These are phyloP conservation scores for Prosopis cineraria DNA, from an alignment of 306 rosid genomes.

Conservation along the genomic window DNA sequence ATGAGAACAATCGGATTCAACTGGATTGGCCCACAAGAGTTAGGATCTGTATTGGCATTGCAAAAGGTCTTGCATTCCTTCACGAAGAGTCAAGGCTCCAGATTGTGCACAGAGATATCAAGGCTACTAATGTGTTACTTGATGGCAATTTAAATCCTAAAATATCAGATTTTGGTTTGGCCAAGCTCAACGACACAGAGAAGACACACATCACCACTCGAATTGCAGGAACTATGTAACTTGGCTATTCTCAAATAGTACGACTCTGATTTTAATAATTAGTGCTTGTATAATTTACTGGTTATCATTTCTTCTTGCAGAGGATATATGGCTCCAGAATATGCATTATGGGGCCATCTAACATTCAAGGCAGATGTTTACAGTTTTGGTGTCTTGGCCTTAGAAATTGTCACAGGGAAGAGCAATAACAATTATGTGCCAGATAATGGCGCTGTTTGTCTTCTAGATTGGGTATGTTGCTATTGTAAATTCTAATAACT, in stretches of 20 bases:
- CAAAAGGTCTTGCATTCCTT: slow-evolving; percentile 81
- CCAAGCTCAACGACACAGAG: slow-evolving; percentile 68
- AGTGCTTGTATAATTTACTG: background rate
- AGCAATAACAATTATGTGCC: slow-evolving; percentile 60
- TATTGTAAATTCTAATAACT: background rate
- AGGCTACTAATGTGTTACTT: slow-evolving; percentile 76
- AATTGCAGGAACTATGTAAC: slow-evolving; percentile 86
- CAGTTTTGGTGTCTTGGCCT: slow-evolving; percentile 73
- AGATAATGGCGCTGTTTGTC: slow-evolving; percentile 56
- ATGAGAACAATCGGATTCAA: slow-evolving; percentile 27
- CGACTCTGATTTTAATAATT: background rate
- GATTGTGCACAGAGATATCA: slow-evolving; percentile 79
- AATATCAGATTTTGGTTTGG: slow-evolving; percentile 82
- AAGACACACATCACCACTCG: slow-evolving; percentile 75
- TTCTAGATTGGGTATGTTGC: slow-evolving; percentile 62
- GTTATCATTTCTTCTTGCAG: slow-evolving; percentile 39
- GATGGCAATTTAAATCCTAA: slow-evolving; percentile 69
- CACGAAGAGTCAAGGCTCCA: slow-evolving; percentile 72
- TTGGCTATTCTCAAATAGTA: slow-evolving; percentile 7
- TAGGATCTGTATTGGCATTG: slow-evolving; percentile 71
- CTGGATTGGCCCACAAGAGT: slow-evolving; percentile 66
- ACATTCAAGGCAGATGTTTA: slow-evolving; percentile 75
- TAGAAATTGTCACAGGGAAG: slow-evolving; percentile 66
- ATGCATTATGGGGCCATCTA: slow-evolving; percentile 74
- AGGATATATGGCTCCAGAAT: slow-evolving; percentile 86